Evolutionary conservation across 2,329 filamentous ascomycete genomes (phyloP).

Genomic region (Aspergillus amoenus): DNA sequence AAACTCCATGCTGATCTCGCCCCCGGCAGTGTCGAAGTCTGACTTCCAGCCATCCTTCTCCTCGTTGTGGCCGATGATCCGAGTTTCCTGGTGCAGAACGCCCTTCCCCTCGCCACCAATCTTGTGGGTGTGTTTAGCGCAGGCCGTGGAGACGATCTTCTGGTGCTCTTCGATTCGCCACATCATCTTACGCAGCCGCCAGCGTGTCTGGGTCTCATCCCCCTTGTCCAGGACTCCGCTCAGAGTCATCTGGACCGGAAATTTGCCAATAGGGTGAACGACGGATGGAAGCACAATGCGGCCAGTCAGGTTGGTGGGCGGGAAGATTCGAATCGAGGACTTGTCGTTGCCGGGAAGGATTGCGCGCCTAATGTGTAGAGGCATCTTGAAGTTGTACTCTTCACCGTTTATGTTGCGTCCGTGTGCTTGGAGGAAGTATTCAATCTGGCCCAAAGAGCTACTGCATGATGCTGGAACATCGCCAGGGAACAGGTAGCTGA

Average conservation of each 20-base stretch:
- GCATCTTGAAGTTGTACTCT: constrained; percentile 64
- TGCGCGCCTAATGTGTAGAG: constrained; percentile 74
- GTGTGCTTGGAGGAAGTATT: constrained; percentile 75
- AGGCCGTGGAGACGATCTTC: constrained; percentile 75
- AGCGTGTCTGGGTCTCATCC: constrained; percentile 70
- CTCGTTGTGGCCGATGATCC: constrained; percentile 76
- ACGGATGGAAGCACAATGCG: constrained; percentile 78
- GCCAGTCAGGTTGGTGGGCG: constrained; percentile 89
- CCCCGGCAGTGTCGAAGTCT: constrained; percentile 64
- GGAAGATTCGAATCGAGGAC: constrained; percentile 90
- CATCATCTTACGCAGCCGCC: constrained; percentile 86
- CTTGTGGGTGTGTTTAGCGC: constrained; percentile 70
- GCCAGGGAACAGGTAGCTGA: constrained; percentile 82
- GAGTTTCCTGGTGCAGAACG: constrained; percentile 69
- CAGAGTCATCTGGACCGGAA: constrained; percentile 75
- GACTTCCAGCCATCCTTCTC: constrained; percentile 90
- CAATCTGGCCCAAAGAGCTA: constrained; percentile 68
- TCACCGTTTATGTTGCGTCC: constrained; percentile 61
- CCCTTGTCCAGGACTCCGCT: constrained; percentile 79
- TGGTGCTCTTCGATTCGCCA: constrained; percentile 92
- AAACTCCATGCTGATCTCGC: constrained; percentile 82
- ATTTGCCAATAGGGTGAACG: constrained; percentile 81
- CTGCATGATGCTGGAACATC: constrained; percentile 82
- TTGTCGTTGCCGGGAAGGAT: constrained; percentile 78
- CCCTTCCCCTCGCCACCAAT: constrained; percentile 68